These are phyloP conservation scores for Stylonectria norvegica DNA, from an alignment of 2,329 filamentous ascomycete genomes.

Conservation along the genomic window DNA sequence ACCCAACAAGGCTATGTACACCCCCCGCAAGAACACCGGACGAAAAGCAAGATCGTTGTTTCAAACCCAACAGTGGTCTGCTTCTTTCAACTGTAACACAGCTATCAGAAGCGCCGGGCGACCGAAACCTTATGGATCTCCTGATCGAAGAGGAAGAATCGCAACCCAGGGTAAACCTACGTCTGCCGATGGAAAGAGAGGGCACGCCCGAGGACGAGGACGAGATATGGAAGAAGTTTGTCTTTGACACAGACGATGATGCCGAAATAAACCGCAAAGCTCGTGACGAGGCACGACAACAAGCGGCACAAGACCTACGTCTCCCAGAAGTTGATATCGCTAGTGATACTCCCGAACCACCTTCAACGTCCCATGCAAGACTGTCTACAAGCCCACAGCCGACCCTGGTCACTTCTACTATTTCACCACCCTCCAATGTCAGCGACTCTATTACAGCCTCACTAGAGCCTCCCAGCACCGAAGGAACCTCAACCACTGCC, in stretches of 20 bases:
- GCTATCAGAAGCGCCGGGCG: conserved; percentile 6
- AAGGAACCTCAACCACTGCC: conserved; percentile 12
- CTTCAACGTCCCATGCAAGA: conserved; percentile 14
- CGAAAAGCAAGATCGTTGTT: background rate
- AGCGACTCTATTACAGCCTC: no score
- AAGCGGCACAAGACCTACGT: conserved; percentile 16
- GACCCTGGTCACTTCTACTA: no score
- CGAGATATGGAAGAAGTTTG: conserved; percentile 29
- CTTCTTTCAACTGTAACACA: conserved; percentile 4
- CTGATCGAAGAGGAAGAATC: conserved; percentile 12
- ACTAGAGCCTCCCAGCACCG: conserved; percentile 6
- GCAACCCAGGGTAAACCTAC: no score
- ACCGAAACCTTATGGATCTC: conserved; percentile 21
- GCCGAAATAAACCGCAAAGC: conserved; percentile 19
- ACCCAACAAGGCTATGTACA: background rate
- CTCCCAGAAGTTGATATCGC: conserved; percentile 2
- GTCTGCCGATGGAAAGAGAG: background rate
- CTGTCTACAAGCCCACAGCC: conserved; percentile 2
- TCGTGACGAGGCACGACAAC: conserved; percentile 17
- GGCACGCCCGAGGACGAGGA: conserved; percentile 15
- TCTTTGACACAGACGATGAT: conserved; percentile 23
- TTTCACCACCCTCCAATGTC: no score
- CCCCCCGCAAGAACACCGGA: background rate
- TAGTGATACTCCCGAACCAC: conserved; percentile 19
- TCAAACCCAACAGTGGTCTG: background rate